Evolutionary conservation across 2,329 filamentous ascomycete species (phyloP).

Genomic region (Fusarium agapanthi): DNA sequence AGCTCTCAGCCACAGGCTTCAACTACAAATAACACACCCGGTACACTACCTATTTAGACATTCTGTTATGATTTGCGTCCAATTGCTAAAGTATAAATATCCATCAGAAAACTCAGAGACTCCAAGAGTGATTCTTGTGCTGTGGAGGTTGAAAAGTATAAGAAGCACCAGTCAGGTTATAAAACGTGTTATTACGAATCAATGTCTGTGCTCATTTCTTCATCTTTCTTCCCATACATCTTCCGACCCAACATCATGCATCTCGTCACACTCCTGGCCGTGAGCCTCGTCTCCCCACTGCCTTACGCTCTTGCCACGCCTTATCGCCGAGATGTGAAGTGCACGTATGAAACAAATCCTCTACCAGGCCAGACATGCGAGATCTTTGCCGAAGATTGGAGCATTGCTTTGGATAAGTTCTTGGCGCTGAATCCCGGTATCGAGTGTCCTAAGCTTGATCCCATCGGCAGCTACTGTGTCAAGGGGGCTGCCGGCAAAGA

Average conservation of each 20-base stretch:
- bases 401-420: neutral
- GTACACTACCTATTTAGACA: neutral
- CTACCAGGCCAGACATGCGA: neutral
- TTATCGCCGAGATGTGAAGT: neutral
- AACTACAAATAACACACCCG: neutral
- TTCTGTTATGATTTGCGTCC: rapidly evolving
- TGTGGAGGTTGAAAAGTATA: neutral
- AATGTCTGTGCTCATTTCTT: rapidly evolving
- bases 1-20: neutral
- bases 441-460: neutral
- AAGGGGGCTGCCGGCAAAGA: neutral
- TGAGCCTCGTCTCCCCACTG: neutral
- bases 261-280: neutral
- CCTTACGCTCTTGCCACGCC: neutral
- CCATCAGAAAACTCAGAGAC: too few relatives aligned
- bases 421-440: neutral
- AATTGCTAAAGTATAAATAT: rapidly evolving
- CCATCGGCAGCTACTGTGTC: neutral
- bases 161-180: neutral
- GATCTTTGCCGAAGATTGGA: neutral
- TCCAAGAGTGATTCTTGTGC: neutral
- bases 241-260: neutral
- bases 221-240: neutral
- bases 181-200: neutral
- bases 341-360: neutral